Evolutionary conservation across 306 rosid species (phyloP), one percentile per base, ranked within the genome.

Genomic region (Clitoria ternatea): DNA sequence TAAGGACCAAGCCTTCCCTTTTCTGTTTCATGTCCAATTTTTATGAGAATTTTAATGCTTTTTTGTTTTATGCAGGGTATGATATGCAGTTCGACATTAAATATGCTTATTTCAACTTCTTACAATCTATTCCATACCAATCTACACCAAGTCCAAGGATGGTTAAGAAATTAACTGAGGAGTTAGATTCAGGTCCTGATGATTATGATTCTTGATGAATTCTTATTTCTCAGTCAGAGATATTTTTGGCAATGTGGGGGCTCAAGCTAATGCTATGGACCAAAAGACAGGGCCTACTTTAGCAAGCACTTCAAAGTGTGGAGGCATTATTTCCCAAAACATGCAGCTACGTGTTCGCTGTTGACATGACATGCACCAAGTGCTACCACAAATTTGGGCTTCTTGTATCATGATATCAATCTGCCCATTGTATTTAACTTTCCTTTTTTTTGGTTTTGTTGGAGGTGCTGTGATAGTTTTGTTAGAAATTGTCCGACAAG

Each of bases 21-120:
- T 39, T 13, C 4, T 18, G 49, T 22, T 60, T 45, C 20, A 7
- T 55, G 56, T 19, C 32, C 22, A n/a, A 15, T 77, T 50, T 32
- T 68, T 60, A 50, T 72, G 39, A 45, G 64, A 49, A 23, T 48
- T 72, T 36, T 78, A 48, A 74, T 61, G 17, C 20, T 26, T 36
- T 9, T 71, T 72, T 49, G 18, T 23, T 57, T 44, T 72, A 45
- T 83, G 90, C 93, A 89, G 96, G 96, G 97, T 89, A 91, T 14
- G 93, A 89, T 73, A 87, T 91, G 97, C 93, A 89, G 79, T 91
- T 85, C 60, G 96, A 91, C 65, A 85, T 91, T 13, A 89, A 85
- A 81, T 89, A 89, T 67, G 93, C 96, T 18, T 91, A 89, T 76
- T 87, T 89, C 87, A 87, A 89, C 77, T 89, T 91, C 53, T 67